phyloP scores from a whole-genome alignment of 1,284 basidiomycete species.

The Spongiforma sp. region DNA sequence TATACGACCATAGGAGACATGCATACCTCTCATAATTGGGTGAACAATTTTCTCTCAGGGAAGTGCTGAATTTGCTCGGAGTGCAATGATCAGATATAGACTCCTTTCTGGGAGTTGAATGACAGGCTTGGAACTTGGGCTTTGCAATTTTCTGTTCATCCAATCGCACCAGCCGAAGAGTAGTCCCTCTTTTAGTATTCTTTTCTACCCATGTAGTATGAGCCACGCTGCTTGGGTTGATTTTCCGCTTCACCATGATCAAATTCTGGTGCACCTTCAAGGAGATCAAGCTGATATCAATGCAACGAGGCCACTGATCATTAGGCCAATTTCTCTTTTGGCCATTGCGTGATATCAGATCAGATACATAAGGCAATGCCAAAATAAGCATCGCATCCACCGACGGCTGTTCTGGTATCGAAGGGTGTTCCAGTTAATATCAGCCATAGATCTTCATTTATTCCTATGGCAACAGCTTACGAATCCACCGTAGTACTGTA shows the following conservation, averaged over 20 bases:
- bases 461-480: neutral
- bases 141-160: neutral
- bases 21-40: neutral
- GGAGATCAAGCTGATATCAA: neutral
- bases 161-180: neutral
- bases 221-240: neutral
- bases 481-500: neutral
- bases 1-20: neutral
- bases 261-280: neutral
- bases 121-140: neutral
- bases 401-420: neutral
- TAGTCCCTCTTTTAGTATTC: neutral
- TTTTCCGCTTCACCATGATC: neutral
- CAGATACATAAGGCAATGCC: neutral
- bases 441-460: neutral
- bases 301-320: neutral
- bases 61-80: neutral
- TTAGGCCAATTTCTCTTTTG: neutral
- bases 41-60: neutral
- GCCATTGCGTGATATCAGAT: neutral
- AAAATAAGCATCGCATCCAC: too few species aligned
- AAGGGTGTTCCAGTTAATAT: neutral
- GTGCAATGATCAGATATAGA: neutral
- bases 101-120: neutral
- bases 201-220: neutral